Percentiles rank a stretch among this genome's conserved stretches.
Conservation (phyloP, 73 alveolate genomes). For the Breviolum minutum region DNA sequence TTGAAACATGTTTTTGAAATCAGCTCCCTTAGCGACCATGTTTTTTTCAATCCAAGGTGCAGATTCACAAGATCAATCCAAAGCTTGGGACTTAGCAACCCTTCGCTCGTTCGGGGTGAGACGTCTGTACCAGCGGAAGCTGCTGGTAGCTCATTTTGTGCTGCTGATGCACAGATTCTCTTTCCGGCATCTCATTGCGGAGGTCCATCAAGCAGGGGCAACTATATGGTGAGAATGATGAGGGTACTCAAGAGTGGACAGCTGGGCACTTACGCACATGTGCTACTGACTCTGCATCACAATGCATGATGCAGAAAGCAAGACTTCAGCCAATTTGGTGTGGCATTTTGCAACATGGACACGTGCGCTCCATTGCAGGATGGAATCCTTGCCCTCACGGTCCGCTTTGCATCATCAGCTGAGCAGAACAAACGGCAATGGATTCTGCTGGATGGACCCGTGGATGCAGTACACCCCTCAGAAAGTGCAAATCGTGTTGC, state of each 20-base stretch:
- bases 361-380: too few relatives aligned
- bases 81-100: constrained; percentile 11
- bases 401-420: constrained; percentile 98
- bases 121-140: neutral
- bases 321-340: neutral
- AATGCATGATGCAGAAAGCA: neutral
- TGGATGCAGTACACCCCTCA: constrained; percentile 98
- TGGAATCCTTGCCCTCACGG: constrained; percentile 95
- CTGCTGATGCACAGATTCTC: neutral
- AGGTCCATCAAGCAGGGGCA: constrained; percentile 98
- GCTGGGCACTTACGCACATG: constrained; percentile 97
- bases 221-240: constrained; percentile 99
- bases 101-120: neutral
- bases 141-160: neutral
- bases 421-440: constrained; percentile 98
- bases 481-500: neutral
- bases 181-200: neutral
- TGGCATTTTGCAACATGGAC: neutral
- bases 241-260: constrained; percentile 99
- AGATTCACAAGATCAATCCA: constrained; percentile 95
- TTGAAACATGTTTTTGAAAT: neutral
- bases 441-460: constrained; percentile 99
- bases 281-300: too few relatives aligned
- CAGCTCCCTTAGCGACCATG: neutral
- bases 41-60: constrained; percentile 8